Percentiles rank a stretch among this genome's conserved stretches.
These are phyloP conservation scores for Ogataea chonburiensis DNA, from an alignment of 805 yeast species.

Conservation along the genomic window DNA sequence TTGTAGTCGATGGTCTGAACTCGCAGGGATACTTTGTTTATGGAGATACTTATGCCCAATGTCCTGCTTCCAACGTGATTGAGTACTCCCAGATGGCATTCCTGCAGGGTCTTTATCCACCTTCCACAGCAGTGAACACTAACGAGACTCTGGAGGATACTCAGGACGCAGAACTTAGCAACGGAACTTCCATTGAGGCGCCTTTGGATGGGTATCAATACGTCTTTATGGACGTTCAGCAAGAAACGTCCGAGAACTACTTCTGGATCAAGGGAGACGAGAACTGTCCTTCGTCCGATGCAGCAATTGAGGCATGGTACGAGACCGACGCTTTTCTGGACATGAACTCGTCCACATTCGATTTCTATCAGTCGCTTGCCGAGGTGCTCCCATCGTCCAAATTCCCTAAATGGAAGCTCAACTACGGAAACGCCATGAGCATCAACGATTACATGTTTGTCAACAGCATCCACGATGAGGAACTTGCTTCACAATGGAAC, in stretches of 20 bases:
- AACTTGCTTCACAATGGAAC: slow-evolving; percentile 35
- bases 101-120: slow-evolving; percentile 49
- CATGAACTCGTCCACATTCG: slow-evolving; percentile 36
- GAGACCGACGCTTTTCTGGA: slow-evolving; percentile 33
- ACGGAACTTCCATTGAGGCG: slow-evolving; percentile 39
- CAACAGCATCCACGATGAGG: slow-evolving; percentile 41
- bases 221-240: slow-evolving; percentile 39
- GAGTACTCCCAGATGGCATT: slow-evolving; percentile 43
- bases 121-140: slow-evolving; percentile 32
- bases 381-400: slow-evolving; percentile 27
- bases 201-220: slow-evolving; percentile 49
- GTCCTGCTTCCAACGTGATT: slow-evolving; percentile 38
- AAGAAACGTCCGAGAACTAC: slow-evolving; percentile 35
- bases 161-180: slow-evolving; percentile 36
- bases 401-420: slow-evolving; percentile 34
- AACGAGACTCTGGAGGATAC: slow-evolving; percentile 25
- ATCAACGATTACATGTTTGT: slow-evolving; percentile 43
- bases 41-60: slow-evolving; percentile 39
- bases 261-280: slow-evolving; percentile 44
- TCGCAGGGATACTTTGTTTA: slow-evolving; percentile 36
- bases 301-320: slow-evolving; percentile 34
- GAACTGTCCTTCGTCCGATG: slow-evolving; percentile 40
- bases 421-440: slow-evolving; percentile 39
- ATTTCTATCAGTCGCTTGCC: slow-evolving; percentile 39
- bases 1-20: slow-evolving; percentile 33